Percentiles rank a stretch among this genome's conserved stretches.
Evolutionary conservation across 164 flowering plant genomes (phyloP).

Genomic region (Vitis rupestris): DNA sequence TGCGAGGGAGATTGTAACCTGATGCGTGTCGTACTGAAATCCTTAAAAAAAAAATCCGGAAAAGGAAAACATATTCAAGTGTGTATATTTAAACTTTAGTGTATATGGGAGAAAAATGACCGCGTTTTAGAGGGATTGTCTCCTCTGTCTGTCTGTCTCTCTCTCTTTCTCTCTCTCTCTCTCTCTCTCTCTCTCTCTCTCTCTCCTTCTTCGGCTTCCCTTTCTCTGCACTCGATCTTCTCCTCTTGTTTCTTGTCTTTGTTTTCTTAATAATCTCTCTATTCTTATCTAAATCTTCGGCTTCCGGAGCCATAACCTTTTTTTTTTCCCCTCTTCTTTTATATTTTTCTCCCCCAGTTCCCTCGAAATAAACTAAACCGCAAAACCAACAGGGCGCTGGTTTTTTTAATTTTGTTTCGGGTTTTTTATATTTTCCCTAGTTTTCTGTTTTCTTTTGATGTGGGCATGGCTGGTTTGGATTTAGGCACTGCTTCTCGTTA

Average conservation of each 20-base stretch:
- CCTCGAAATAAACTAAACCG: slow-evolving; percentile 16
- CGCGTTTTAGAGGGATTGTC: slow-evolving; percentile 33
- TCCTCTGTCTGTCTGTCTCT: slow-evolving; percentile 7
- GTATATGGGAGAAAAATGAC: slow-evolving; percentile 30
- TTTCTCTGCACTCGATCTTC: too few relatives aligned
- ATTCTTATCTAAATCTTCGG: too few relatives aligned
- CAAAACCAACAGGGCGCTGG: slow-evolving; percentile 14
- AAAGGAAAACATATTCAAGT: not conserved
- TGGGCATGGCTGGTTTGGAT: slow-evolving; percentile 78
- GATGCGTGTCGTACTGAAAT: not conserved
- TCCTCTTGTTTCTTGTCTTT: too few relatives aligned
- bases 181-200: not conserved
- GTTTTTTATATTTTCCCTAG: slow-evolving; percentile 25
- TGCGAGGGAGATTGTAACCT: not conserved
- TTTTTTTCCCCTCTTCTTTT: slow-evolving; percentile 7
- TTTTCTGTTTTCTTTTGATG: slow-evolving; percentile 20
- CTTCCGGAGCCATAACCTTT: not conserved
- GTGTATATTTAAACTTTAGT: not conserved
- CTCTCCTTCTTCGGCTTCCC: not conserved
- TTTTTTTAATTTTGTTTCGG: slow-evolving; percentile 15
- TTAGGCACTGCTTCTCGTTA: slow-evolving; percentile 70
- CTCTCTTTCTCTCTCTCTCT: slow-evolving; percentile 9
- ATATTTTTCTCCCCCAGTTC: slow-evolving; percentile 1
- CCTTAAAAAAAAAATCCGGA: not conserved
- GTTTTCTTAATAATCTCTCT: too few relatives aligned